Conservation (phyloP, 2,329 filamentous ascomycete genomes). For the Phoma sp. region DNA sequence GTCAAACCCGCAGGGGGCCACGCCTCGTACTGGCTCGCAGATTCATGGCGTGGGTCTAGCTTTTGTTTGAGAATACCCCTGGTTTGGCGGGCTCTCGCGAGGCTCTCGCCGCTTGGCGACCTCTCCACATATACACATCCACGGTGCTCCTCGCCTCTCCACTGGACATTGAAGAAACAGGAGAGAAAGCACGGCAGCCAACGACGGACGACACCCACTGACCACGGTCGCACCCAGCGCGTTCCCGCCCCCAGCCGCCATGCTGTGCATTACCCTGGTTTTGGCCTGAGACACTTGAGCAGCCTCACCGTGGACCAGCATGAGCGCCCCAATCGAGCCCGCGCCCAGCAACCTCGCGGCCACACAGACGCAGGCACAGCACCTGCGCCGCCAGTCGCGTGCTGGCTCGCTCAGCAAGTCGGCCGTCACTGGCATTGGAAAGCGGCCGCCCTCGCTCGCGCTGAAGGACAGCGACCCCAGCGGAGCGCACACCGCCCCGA, state of each 20-base stretch:
- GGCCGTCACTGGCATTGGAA: slow-evolving; percentile 47
- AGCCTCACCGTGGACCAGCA: slow-evolving; percentile 22
- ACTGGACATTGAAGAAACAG: not conserved
- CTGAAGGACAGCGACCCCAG: slow-evolving; percentile 28
- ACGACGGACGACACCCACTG: not conserved
- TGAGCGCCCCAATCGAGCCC: slow-evolving; percentile 30
- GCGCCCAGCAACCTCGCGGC: slow-evolving; percentile 11
- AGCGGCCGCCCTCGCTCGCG: slow-evolving; percentile 51
- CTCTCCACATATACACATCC: slow-evolving; percentile 11
- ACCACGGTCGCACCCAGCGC: slow-evolving; percentile 19
- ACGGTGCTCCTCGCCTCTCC: slow-evolving; percentile 1
- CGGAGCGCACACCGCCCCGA: slow-evolving; percentile 17
- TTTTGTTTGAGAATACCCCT: slow-evolving; percentile 4
- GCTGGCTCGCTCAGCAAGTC: slow-evolving; percentile 54
- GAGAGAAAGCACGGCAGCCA: not conserved
- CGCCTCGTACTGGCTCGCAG: not conserved
- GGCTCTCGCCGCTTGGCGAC: slow-evolving; percentile 3
- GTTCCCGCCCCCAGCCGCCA: slow-evolving; percentile 36
- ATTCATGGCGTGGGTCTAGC: slow-evolving; percentile 1
- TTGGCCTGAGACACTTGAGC: slow-evolving; percentile 39
- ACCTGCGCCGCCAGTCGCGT: slow-evolving; percentile 45
- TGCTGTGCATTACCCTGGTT: slow-evolving; percentile 35
- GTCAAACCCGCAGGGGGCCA: not conserved
- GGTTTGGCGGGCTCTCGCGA: not conserved
- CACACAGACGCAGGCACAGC: slow-evolving; percentile 17